Conservation (phyloP, 192 early-diverging fungal species). For the Mortierella hygrophila region DNA sequence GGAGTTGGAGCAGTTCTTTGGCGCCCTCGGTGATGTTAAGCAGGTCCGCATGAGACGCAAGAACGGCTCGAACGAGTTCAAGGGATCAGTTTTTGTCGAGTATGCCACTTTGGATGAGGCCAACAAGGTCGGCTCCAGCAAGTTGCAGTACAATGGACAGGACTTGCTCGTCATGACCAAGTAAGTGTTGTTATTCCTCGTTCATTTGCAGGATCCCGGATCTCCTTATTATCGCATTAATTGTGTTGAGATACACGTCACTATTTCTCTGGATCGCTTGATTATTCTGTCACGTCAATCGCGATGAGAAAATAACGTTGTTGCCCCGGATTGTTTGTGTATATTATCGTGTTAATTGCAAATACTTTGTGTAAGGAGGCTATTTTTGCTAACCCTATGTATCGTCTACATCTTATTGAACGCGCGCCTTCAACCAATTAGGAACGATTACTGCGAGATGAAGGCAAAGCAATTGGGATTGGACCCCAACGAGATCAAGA, state of each 20-base stretch:
- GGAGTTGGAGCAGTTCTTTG: constrained; percentile 60
- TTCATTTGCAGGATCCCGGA: neutral
- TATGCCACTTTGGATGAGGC: constrained; percentile 62
- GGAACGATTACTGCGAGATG: constrained; percentile 58
- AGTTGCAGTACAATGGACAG: constrained; percentile 57
- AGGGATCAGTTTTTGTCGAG: constrained; percentile 70
- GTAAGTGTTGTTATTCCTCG: constrained; percentile 31
- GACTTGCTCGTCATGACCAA: constrained; percentile 62
- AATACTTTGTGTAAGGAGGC: neutral
- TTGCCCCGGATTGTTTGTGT: too few species aligned
- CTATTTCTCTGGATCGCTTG: neutral
- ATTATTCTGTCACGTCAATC: neutral
- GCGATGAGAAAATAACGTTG: neutral
- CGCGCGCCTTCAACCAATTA: neutral
- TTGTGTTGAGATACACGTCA: too few species aligned
- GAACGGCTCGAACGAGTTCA: constrained; percentile 14
- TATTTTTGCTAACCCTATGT: neutral
- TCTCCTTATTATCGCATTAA: neutral
- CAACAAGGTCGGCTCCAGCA: constrained; percentile 59
- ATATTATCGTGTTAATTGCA: neutral
- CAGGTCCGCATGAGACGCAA: constrained; percentile 50
- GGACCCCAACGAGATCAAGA: constrained; percentile 53
- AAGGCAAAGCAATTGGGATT: constrained; percentile 57
- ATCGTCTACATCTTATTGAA: neutral
- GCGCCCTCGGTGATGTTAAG: constrained; percentile 57